Conservation (phyloP, 805 yeast species). For the Ogataea parapolymorpha region DNA sequence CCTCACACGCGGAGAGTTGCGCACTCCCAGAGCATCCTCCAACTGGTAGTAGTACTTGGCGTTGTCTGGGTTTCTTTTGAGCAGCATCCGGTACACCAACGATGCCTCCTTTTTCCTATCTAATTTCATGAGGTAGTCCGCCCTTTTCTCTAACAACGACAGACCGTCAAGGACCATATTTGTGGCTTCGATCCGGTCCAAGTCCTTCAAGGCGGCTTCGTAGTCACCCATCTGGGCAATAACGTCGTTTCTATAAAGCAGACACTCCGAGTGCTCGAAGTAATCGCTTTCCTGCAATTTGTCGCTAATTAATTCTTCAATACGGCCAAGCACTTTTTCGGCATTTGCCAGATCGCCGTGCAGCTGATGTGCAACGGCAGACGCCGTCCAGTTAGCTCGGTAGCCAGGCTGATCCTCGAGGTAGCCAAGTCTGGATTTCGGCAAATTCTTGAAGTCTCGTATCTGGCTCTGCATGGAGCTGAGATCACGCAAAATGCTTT, state of each 20-base stretch:
- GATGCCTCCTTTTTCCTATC: constrained; percentile 64
- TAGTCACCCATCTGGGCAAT: constrained; percentile 62
- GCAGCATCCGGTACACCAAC: constrained; percentile 58
- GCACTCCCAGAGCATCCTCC: constrained; percentile 60
- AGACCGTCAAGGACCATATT: constrained; percentile 53
- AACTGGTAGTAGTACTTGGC: constrained; percentile 59
- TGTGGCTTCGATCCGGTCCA: constrained; percentile 51
- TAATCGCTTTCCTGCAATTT: constrained; percentile 63
- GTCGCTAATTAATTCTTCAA: constrained; percentile 71
- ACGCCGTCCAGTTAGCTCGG: constrained; percentile 86
- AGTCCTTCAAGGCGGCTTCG: constrained; percentile 57
- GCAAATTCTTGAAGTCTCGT: constrained; percentile 65
- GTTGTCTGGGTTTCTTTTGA: constrained; percentile 85
- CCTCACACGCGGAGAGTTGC: constrained; percentile 46
- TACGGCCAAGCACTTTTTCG: constrained; percentile 65
- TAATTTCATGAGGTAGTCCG: constrained; percentile 56
- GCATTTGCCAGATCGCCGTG: constrained; percentile 66
- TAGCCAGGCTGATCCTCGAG: constrained; percentile 75
- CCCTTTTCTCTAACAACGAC: constrained; percentile 63
- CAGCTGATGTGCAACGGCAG: constrained; percentile 82
- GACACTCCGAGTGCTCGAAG: constrained; percentile 78
- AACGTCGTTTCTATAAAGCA: constrained; percentile 66
- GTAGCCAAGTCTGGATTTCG: constrained; percentile 61
- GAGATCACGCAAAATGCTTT: constrained; percentile 77
- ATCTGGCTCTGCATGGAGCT: constrained; percentile 75